Conservation (phyloP, 2,329 filamentous ascomycete species). For the Ceratocystis destructans region DNA sequence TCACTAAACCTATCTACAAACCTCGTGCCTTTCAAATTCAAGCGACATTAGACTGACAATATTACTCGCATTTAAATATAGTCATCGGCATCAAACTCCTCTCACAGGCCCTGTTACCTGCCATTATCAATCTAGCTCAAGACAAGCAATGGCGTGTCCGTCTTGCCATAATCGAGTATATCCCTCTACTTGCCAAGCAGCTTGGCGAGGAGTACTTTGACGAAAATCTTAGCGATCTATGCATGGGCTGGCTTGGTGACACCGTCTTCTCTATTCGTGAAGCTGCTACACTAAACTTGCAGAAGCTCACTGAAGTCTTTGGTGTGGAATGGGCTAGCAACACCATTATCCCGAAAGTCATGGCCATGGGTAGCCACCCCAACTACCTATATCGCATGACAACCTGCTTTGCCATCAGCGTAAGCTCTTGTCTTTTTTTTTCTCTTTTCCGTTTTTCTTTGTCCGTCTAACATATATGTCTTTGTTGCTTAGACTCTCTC, state of each 20-base stretch:
- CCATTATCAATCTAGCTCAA: slow-evolving; percentile 92
- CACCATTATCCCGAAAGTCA: slow-evolving; percentile 96
- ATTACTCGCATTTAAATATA: slow-evolving; percentile 25
- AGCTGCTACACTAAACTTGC: slow-evolving; percentile 90
- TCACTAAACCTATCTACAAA: not conserved
- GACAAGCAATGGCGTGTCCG: slow-evolving; percentile 99
- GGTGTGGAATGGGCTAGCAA: slow-evolving; percentile 95
- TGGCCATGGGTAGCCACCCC: slow-evolving; percentile 93
- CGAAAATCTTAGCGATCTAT: slow-evolving; percentile 85
- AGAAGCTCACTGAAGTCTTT: slow-evolving; percentile 97
- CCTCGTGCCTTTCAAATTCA: not conserved
- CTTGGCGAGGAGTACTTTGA: slow-evolving; percentile 96
- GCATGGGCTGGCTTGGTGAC: slow-evolving; percentile 97
- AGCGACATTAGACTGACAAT: not conserved
- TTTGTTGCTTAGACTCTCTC: slow-evolving; percentile 61
- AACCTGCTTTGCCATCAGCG: slow-evolving; percentile 97
- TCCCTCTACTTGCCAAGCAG: slow-evolving; percentile 87
- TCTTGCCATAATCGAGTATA: slow-evolving; percentile 97
- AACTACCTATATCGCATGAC: slow-evolving; percentile 99
- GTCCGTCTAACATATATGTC: slow-evolving; percentile 20
- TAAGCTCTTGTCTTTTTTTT: slow-evolving; percentile 35
- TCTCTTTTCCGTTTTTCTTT: slow-evolving; percentile 17
- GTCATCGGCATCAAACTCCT: slow-evolving; percentile 97
- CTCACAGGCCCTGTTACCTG: slow-evolving; percentile 89
- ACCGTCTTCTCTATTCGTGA: slow-evolving; percentile 98